A percentile compares a stretch with the other conserved stretches of the same genome.
phyloP scores from a whole-genome alignment of 176 grass and related monocot genomes.

The Lolium rigidum region DNA sequence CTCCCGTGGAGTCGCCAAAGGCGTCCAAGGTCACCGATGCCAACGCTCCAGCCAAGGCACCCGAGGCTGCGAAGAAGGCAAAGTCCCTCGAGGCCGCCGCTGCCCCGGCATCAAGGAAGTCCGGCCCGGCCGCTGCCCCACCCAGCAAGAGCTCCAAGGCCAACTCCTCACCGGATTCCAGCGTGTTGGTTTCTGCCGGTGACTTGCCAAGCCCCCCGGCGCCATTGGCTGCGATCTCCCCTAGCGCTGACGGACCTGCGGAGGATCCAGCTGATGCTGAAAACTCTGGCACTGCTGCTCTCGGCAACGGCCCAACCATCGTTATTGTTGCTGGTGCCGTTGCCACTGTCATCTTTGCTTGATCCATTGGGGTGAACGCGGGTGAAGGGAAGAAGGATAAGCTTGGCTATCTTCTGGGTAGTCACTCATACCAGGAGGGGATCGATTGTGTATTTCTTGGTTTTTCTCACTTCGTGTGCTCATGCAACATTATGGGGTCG shows the following conservation, averaged over 20 bases:
- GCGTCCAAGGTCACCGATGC: constrained; percentile 1
- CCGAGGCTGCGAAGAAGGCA: constrained; percentile 18
- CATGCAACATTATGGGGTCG: constrained; percentile 42
- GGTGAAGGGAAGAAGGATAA: background rate
- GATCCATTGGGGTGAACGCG: background rate
- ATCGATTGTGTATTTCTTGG: background rate
- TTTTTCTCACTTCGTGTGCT: constrained; percentile 42
- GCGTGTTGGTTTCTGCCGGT: background rate
- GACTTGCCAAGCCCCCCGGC: constrained; percentile 24
- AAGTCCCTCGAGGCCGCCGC: constrained; percentile 5
- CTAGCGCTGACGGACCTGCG: constrained; percentile 6
- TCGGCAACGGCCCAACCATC: background rate
- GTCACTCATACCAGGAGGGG: constrained; percentile 3
- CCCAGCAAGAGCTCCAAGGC: constrained; percentile 7
- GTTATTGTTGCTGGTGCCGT: background rate
- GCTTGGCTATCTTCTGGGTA: background rate
- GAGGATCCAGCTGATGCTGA: constrained; percentile 46
- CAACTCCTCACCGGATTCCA: constrained; percentile 1
- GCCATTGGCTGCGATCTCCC: background rate
- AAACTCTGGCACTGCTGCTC: constrained; percentile 29
- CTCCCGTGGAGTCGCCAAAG: constrained; percentile 47
- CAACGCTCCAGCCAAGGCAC: constrained; percentile 27
- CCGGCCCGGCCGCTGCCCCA: constrained; percentile 14
- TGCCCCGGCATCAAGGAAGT: constrained; percentile 4
- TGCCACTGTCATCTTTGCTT: constrained; percentile 37